A percentile compares a stretch with the other conserved stretches of the same genome.
Conservation (phyloP, 495 filamentous ascomycete genomes). For the Cercophora newfieldiana region DNA sequence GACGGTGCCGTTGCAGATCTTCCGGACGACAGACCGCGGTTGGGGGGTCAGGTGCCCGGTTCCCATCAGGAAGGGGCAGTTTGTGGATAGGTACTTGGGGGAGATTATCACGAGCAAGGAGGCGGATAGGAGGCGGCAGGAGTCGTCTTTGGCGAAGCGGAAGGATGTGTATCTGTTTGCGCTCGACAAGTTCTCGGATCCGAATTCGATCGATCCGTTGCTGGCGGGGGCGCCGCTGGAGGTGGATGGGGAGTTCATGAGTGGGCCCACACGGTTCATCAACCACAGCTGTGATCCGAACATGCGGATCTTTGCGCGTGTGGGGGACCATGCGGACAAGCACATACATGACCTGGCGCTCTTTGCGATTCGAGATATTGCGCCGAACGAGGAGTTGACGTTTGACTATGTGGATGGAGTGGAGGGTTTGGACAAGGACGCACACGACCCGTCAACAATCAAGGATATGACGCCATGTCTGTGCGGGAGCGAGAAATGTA, state of each 20-base stretch:
- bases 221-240: constrained; percentile 46
- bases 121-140: constrained; percentile 63
- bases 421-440: constrained; percentile 48
- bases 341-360: constrained; percentile 83
- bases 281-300: constrained; percentile 75
- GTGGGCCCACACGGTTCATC: constrained; percentile 66
- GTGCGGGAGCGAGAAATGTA: constrained; percentile 66
- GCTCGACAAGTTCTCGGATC: constrained; percentile 74
- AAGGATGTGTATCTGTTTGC: constrained; percentile 78
- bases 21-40: constrained; percentile 73
- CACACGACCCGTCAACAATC: constrained; percentile 49
- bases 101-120: constrained; percentile 77
- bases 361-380: constrained; percentile 74
- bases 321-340: constrained; percentile 72
- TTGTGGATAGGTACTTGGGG: constrained; percentile 85
- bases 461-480: constrained; percentile 60
- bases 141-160: constrained; percentile 42
- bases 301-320: constrained; percentile 79
- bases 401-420: constrained; percentile 78
- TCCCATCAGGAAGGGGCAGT: constrained; percentile 73
- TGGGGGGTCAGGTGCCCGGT: constrained; percentile 78
- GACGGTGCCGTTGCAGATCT: constrained; percentile 74
- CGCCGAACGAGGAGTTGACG: constrained; percentile 70
- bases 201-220: constrained; percentile 43
- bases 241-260: constrained; percentile 57